Conservation (phyloP, 768 basidiomycete species). For the Suillus decipiens region DNA sequence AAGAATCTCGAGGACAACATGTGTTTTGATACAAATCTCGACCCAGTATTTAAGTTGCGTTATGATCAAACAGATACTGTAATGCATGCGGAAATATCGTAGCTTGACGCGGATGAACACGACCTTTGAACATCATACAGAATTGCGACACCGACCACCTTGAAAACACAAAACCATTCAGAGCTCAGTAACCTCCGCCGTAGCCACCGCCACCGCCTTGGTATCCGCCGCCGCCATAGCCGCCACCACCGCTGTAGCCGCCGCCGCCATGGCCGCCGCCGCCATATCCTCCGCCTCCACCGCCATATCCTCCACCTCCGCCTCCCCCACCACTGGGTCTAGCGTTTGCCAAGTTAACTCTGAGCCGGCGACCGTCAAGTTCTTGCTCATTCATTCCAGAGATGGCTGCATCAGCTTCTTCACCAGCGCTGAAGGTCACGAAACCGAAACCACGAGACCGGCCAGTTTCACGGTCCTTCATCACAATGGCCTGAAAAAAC, state of each 20-base stretch:
- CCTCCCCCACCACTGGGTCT: conserved; percentile 32
- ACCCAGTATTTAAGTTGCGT: conserved; percentile 7
- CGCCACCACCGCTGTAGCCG: conserved; percentile 12
- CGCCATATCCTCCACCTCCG: conserved; percentile 13
- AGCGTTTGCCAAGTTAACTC: conserved; percentile 45
- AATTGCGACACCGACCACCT: conserved; percentile 4
- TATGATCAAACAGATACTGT: conserved; percentile 7
- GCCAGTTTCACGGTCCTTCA: conserved; percentile 57
- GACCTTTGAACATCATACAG: conserved; percentile 9
- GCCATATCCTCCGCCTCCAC: conserved; percentile 15
- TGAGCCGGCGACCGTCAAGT: conserved; percentile 54
- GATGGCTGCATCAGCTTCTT: conserved; percentile 50
- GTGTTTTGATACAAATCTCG: conserved; percentile 5
- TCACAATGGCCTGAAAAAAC: conserved; percentile 32
- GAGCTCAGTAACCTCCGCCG: conserved; percentile 5
- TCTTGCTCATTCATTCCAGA: conserved; percentile 48
- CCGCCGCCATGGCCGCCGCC: conserved; percentile 15
- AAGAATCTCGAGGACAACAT: neutral
- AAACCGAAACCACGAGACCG: conserved; percentile 62
- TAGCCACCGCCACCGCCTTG: conserved; percentile 24
- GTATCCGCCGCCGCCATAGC: conserved; percentile 14
- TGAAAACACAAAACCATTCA: neutral
- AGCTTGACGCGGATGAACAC: conserved; percentile 3
- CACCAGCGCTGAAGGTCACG: conserved; percentile 38
- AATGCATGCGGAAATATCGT: conserved; percentile 8